Percentiles rank a stretch among this genome's conserved stretches.
Conservation (phyloP, 495 filamentous ascomycete species). For the Lepraria neglecta region DNA sequence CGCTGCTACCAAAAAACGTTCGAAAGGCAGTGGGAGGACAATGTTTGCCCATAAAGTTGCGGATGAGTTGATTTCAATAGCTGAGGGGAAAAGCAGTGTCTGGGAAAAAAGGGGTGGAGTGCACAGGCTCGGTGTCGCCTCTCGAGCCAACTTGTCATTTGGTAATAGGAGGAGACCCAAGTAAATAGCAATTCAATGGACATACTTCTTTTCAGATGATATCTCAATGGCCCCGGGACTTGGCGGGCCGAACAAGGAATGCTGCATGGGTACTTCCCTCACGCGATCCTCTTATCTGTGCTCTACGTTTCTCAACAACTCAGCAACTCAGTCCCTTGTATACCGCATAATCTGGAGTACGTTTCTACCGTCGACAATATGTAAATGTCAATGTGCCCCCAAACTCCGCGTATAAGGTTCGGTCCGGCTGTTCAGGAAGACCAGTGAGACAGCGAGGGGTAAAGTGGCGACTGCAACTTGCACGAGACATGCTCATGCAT, state of each 20-base stretch:
- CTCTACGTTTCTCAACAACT: not conserved
- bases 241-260: not conserved
- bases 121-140: slow-evolving; percentile 67
- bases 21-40: slow-evolving; percentile 51
- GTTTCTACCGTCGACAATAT: not conserved
- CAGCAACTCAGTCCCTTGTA: not conserved
- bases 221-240: not conserved
- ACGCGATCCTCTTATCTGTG: not conserved
- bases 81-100: slow-evolving; percentile 73
- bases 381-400: not conserved
- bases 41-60: slow-evolving; percentile 71
- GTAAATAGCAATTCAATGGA: not conserved
- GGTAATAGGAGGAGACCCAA: slow-evolving; percentile 14
- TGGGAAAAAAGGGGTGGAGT: slow-evolving; percentile 72
- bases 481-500: slow-evolving; percentile 4
- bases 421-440: slow-evolving; percentile 1
- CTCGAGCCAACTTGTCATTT: slow-evolving; percentile 61
- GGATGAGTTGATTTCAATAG: slow-evolving; percentile 78
- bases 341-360: not conserved
- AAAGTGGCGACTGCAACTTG: not conserved
- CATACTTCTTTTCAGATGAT: not conserved
- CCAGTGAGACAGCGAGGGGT: slow-evolving; percentile 1
- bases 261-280: not conserved
- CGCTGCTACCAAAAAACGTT: slow-evolving; percentile 63
- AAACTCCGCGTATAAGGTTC: slow-evolving; percentile 7